A percentile compares a stretch with the other conserved stretches of the same genome.
Conservation (phyloP, 176 grass and related monocot genomes). For the Carex cristatella region DNA sequence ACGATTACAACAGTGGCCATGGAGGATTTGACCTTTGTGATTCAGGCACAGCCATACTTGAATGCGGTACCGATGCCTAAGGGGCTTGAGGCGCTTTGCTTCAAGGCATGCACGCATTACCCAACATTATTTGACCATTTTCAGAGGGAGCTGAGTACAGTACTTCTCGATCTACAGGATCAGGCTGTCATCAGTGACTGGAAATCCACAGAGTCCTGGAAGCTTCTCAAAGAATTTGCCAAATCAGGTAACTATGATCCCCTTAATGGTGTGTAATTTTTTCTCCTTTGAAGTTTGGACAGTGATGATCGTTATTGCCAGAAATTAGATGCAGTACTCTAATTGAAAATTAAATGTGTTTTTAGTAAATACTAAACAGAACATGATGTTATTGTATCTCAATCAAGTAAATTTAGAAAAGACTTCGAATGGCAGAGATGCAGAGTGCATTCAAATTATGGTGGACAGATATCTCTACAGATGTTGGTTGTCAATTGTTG, state of each 20-base stretch:
- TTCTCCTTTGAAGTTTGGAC: not conserved
- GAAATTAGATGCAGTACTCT: not conserved
- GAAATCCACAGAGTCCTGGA: conserved; percentile 54
- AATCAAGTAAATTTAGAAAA: not conserved
- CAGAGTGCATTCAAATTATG: not conserved
- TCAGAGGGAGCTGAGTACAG: conserved; percentile 74
- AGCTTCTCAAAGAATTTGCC: conserved; percentile 67
- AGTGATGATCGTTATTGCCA: not conserved
- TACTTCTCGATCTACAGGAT: conserved; percentile 42
- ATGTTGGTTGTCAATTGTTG: not conserved
- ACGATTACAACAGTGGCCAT: conserved; percentile 11
- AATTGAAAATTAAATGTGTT: not conserved
- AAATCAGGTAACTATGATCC: conserved; percentile 34
- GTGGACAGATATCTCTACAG: not conserved
- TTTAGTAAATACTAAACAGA: not conserved
- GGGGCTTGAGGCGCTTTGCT: conserved; percentile 81
- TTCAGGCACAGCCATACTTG: conserved; percentile 74
- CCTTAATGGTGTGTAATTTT: not conserved
- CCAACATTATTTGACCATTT: conserved; percentile 92
- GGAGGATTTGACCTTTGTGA: conserved; percentile 53
- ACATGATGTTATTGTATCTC: not conserved
- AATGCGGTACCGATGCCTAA: conserved; percentile 76
- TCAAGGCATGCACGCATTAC: conserved; percentile 92
- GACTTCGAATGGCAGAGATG: not conserved
- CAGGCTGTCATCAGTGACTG: conserved; percentile 43